Conservation (phyloP, 1,284 basidiomycete species). For the Grifola frondosa region DNA sequence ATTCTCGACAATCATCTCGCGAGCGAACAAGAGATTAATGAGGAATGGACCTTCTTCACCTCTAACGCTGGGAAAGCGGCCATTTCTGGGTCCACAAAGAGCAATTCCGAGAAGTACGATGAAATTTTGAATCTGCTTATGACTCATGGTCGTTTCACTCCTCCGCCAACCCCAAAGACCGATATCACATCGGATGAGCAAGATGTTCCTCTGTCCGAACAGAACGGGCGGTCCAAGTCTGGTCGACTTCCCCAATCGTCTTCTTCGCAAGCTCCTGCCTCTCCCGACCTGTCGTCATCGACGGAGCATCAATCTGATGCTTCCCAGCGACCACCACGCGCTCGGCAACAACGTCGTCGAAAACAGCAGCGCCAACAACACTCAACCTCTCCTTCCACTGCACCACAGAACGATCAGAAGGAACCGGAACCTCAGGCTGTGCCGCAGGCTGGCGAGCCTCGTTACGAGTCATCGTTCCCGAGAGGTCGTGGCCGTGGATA, state of each 20-base stretch:
- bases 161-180: constrained; percentile 1
- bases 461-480: constrained; percentile 1
- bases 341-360: constrained; percentile 10
- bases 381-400: constrained; percentile 16
- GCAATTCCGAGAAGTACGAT: constrained; percentile 38
- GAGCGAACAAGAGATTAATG: constrained; percentile 44
- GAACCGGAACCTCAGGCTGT: neutral
- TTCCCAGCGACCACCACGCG: too few relatives aligned
- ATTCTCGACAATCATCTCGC: constrained; percentile 59
- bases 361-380: constrained; percentile 8
- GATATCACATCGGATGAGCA: neutral
- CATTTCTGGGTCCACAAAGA: constrained; percentile 28
- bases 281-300: constrained; percentile 10
- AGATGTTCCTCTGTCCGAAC: neutral
- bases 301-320: too few relatives aligned
- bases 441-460: neutral
- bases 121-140: constrained; percentile 57
- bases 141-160: constrained; percentile 47
- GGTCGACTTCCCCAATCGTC: too few relatives aligned
- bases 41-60: constrained; percentile 50
- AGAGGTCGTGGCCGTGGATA: constrained; percentile 13
- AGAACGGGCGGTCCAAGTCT: too few relatives aligned
- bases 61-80: constrained; percentile 35
- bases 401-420: constrained; percentile 7
- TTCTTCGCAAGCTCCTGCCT: constrained; percentile 9